Percentiles rank a stretch among this genome's conserved stretches.
Evolutionary conservation across 257 asterid species (phyloP).

Genomic region (Solanum medicagineum): DNA sequence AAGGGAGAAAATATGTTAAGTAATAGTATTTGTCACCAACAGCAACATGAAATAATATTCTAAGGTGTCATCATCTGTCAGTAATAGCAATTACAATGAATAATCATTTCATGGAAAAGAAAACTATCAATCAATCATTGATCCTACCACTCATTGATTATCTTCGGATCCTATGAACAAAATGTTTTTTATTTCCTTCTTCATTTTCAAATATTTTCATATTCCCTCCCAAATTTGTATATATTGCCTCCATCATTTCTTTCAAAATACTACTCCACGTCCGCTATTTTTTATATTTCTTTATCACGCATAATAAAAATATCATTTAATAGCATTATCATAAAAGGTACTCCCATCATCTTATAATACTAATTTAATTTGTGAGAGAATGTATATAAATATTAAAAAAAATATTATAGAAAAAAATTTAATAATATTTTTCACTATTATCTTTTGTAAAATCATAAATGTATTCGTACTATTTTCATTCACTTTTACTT

Average conservation of each 20-base stretch:
- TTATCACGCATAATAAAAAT: background rate
- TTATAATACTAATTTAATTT: too few relatives aligned
- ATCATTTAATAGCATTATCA: background rate
- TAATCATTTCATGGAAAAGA: background rate
- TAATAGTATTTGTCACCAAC: background rate
- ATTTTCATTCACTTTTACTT: too few relatives aligned
- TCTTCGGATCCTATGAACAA: constrained; percentile 1
- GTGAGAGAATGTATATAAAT: too few relatives aligned
- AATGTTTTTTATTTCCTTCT: background rate
- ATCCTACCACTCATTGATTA: background rate
- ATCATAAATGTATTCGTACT: too few relatives aligned
- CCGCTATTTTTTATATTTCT: background rate
- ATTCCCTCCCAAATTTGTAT: background rate
- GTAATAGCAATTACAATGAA: background rate
- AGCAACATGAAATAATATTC: background rate
- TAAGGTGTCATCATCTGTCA: constrained; percentile 1
- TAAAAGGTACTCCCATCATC: background rate
- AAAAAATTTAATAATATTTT: too few relatives aligned
- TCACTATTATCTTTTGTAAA: too few relatives aligned
- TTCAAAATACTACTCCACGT: background rate
- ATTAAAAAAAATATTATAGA: too few relatives aligned
- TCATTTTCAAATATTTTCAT: background rate
- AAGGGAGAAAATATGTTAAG: too few relatives aligned
- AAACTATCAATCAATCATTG: background rate
- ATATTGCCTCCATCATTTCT: background rate